Evolutionary conservation across 306 rosid genomes (phyloP).

Genomic region (Begonia masoniana): DNA sequence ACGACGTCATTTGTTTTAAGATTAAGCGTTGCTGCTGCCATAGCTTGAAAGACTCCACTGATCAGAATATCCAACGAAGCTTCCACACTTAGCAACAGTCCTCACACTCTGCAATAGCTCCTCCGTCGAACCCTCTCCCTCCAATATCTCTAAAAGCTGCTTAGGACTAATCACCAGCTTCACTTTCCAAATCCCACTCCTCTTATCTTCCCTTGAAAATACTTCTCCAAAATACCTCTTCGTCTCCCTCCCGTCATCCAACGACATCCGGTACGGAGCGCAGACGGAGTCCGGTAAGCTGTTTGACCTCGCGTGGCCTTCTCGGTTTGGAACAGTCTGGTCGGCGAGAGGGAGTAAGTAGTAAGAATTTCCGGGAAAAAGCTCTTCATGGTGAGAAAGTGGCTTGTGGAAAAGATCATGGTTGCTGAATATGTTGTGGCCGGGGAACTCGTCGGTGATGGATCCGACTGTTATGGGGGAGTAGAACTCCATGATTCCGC

Average conservation of each 20-base stretch:
- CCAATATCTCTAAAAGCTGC: conserved; percentile 54
- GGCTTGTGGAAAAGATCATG: conserved; percentile 78
- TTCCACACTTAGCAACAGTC: conserved; percentile 68
- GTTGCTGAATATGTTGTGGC: conserved; percentile 53
- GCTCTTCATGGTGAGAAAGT: conserved; percentile 31
- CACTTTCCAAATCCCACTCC: conserved; percentile 61
- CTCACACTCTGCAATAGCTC: conserved; percentile 65
- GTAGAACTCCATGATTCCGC: conserved; percentile 77
- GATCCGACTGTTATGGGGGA: conserved; percentile 39
- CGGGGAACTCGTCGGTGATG: conserved; percentile 59
- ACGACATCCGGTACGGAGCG: conserved; percentile 59
- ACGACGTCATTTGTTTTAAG: too few relatives aligned
- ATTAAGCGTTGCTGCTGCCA: conserved; percentile 42
- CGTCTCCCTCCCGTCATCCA: conserved; percentile 39
- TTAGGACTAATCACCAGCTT: conserved; percentile 61
- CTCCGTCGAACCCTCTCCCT: conserved; percentile 49
- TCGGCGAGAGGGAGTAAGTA: conserved; percentile 35
- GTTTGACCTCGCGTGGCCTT: conserved; percentile 58
- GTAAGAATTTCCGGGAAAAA: conserved; percentile 47
- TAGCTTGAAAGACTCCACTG: conserved; percentile 58
- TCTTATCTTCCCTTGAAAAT: conserved; percentile 24
- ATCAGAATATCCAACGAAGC: conserved; percentile 35
- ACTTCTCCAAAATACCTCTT: conserved; percentile 41
- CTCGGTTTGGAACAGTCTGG: conserved; percentile 14
- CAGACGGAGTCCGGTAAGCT: conserved; percentile 32